Base-by-base conservation (phyloP, 139 green algal genomes). In the Limnomonas spitsbergensis region DNA sequence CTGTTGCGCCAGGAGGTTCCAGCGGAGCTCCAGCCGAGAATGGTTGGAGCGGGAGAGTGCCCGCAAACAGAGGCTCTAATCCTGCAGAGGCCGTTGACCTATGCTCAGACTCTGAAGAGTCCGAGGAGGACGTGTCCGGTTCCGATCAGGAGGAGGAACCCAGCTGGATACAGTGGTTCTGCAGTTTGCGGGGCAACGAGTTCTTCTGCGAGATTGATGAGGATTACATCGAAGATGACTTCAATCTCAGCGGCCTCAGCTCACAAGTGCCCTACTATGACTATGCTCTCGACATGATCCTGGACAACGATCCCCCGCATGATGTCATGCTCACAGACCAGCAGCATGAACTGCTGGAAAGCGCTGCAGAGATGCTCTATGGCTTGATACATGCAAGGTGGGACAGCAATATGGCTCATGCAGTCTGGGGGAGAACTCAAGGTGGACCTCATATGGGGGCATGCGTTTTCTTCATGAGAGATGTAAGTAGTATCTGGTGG, bases 181-280 rank as follows among this genome's bases (percentile, higher is more conserved):
- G 92, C 83, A 89, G 81, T 38, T 80, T 98, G 9, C 88, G 93
- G 9, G 93, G 92, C 29, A 97, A 97, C 72, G 92, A 97, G 81
- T 94, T 95, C 61, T 96, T 96, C 81, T 95, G 90, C 38, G 91
- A 95, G 69, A 80, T 90, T 24, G 85, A 90, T 39, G 85, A 90
- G 66, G 85, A 90, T 42, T 99, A 97, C 87, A 97, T 99, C 67
- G 93, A 98, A 81, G 95, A 99, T 82, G 95, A 98, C 83, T 99
- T 99, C 88, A 99, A 99, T 81, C 87, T 98, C 4, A 92, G 82
- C 54, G 95, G 95, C 0, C 91, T 99, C 9, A 92, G 85, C 79
- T 89, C 81, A 3, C 90, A 95, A 79, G 95, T 99, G 66, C 95
- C 95, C 7, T 98, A 98, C 81, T 99, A 98, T 74, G 95, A 99